These are phyloP conservation scores for Pseudopediastrum boryanum DNA, from an alignment of 139 green algal species.

Conservation along the genomic window DNA sequence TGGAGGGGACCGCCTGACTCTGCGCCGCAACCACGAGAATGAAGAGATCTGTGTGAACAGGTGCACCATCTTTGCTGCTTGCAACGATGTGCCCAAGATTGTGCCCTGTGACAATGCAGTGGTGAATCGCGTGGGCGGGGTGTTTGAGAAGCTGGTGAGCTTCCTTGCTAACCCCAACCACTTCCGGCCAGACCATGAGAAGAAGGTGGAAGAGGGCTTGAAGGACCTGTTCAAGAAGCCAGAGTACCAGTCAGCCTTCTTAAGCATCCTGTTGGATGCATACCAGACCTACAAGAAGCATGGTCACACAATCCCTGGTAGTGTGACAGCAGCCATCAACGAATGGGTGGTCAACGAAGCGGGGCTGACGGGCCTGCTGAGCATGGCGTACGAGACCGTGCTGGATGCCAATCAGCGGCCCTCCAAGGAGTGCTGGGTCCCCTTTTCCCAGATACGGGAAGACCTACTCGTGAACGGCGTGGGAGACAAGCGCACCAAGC, in stretches of 20 bases:
- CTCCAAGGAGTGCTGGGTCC: neutral
- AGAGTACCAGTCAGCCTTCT: constrained; percentile 5
- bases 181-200: constrained; percentile 16
- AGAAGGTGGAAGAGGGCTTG: neutral
- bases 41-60: neutral
- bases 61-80: constrained; percentile 9
- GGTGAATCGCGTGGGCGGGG: neutral
- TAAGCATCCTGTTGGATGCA: constrained; percentile 16
- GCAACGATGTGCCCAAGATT: constrained; percentile 21
- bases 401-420: neutral
- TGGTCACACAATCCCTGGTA: neutral
- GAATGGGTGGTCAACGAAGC: constrained; percentile 1
- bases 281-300: constrained; percentile 4
- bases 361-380: neutral
- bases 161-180: constrained; percentile 5
- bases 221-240: neutral
- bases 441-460: neutral
- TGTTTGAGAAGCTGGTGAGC: constrained; percentile 17
- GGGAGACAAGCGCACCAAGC: neutral
- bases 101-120: constrained; percentile 11
- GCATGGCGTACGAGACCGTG: neutral
- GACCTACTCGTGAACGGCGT: constrained; percentile 1
- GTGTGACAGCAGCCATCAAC: neutral
- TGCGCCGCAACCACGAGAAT: constrained; percentile 17
- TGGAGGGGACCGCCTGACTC: neutral